A percentile compares a stretch with the other conserved stretches of the same genome.
Evolutionary conservation across 2,329 filamentous ascomycete species (phyloP).

Genomic region (Xylaria arbuscula): DNA sequence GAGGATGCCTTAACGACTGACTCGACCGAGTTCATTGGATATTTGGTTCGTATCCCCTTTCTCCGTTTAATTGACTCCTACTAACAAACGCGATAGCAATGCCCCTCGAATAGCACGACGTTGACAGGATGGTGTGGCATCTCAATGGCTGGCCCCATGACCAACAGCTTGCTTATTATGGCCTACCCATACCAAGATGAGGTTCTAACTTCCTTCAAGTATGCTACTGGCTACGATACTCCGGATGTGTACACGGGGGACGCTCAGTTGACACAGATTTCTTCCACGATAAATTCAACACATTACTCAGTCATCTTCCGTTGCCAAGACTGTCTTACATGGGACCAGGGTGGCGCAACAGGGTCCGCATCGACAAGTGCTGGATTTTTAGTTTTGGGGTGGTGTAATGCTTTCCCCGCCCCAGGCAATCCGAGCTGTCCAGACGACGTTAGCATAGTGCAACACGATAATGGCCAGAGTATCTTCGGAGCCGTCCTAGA

Average conservation of each 20-base stretch:
- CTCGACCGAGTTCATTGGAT: conserved; percentile 68
- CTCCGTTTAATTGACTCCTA: neutral
- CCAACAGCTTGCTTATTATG: conserved; percentile 66
- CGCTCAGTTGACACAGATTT: conserved; percentile 70
- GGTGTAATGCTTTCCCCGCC: conserved; percentile 62
- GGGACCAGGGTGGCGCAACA: conserved; percentile 61
- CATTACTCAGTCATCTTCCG: conserved; percentile 73
- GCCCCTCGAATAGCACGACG: conserved; percentile 57
- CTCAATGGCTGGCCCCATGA: conserved; percentile 68
- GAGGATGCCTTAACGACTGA: conserved; percentile 58
- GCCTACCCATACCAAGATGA: conserved; percentile 66
- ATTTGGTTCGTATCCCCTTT: conserved; percentile 57
- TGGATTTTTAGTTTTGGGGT: conserved; percentile 63
- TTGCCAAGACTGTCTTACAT: conserved; percentile 68
- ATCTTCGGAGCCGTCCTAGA: conserved; percentile 62
- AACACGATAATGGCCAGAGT: conserved; percentile 67
- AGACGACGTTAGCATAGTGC: conserved; percentile 58
- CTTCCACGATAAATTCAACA: conserved; percentile 66
- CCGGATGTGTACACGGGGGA: conserved; percentile 70
- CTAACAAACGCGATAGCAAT: conserved; percentile 52
- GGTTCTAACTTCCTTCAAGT: conserved; percentile 68
- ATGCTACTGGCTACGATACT: conserved; percentile 67
- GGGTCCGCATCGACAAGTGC: conserved; percentile 58
- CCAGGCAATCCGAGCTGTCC: conserved; percentile 57
- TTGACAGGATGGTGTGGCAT: conserved; percentile 69